Conservation (phyloP, 2,329 filamentous ascomycete genomes). For the Exophiala phaeomuriformis region DNA sequence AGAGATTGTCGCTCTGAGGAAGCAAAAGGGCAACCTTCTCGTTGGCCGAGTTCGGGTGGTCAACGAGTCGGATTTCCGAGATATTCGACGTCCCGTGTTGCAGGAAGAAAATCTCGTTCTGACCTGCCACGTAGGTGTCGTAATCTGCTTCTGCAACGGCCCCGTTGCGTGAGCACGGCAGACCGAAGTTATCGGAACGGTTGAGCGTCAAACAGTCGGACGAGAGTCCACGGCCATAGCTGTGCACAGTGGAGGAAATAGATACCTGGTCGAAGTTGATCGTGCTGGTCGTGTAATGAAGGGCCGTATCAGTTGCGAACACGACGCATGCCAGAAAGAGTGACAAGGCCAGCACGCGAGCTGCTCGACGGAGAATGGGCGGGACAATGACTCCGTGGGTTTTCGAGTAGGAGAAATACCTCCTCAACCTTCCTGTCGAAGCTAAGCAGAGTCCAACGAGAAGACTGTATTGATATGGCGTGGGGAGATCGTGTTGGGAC, state of each 20-base stretch:
- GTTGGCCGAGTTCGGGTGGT: not conserved
- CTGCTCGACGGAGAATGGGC: conserved; percentile 19
- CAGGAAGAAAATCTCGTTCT: conserved; percentile 23
- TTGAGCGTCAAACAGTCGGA: conserved; percentile 17
- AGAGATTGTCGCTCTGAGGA: conserved; percentile 12
- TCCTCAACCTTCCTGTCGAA: conserved; percentile 19
- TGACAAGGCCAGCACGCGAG: conserved; percentile 12
- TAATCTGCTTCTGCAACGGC: conserved; percentile 2
- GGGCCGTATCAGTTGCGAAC: conserved; percentile 19
- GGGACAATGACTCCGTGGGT: conserved; percentile 12
- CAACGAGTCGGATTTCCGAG: conserved; percentile 16
- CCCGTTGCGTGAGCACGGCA: conserved; percentile 22
- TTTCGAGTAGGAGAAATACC: conserved; percentile 21
- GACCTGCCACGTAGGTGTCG: conserved; percentile 10
- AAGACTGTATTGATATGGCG: conserved; percentile 25
- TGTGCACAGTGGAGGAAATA: conserved; percentile 1
- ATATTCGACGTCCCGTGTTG: conserved; percentile 16
- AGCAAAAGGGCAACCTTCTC: conserved; percentile 18
- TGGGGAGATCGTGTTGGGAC: conserved; percentile 17
- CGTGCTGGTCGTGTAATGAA: conserved; percentile 23
- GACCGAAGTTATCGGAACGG: conserved; percentile 20
- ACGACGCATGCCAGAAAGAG: conserved; percentile 19
- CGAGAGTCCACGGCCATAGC: conserved; percentile 20
- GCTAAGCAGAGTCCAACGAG: conserved; percentile 24
- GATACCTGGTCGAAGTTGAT: conserved; percentile 17